Percentiles rank a stretch among this genome's conserved stretches.
phyloP scores from a whole-genome alignment of 108 stramenopile genomes.

The Chaetoceros tenuissimus region DNA sequence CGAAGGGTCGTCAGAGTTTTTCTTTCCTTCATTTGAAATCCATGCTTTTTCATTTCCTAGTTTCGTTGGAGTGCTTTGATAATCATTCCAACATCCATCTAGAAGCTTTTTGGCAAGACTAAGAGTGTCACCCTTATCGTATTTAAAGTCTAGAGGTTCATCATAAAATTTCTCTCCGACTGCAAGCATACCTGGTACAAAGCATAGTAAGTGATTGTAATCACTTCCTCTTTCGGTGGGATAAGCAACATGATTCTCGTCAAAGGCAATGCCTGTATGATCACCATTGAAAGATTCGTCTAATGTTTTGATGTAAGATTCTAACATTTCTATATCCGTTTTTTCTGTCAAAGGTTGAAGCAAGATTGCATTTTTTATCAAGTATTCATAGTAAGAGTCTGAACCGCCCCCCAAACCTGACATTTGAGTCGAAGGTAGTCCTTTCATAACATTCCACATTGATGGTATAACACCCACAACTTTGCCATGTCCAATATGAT shows the following conservation, averaged over 20 bases:
- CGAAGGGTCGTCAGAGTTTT: background rate
- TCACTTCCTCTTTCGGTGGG: conserved; percentile 14
- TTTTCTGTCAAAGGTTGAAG: background rate
- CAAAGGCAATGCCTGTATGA: background rate
- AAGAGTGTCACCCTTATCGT: background rate
- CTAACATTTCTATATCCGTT: conserved; percentile 9
- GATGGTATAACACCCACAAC: conserved; percentile 5
- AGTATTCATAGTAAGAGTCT: conserved; percentile 70
- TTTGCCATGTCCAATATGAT: conserved; percentile 1
- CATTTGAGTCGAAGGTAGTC: background rate
- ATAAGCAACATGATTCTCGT: conserved; percentile 5
- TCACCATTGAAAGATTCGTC: conserved; percentile 3
- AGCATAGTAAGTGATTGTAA: conserved; percentile 68
- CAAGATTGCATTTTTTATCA: conserved; percentile 38
- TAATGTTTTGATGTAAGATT: conserved; percentile 13
- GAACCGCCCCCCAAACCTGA: conserved; percentile 52
- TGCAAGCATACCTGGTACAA: conserved; percentile 55
- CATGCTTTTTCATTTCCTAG: conserved; percentile 10
- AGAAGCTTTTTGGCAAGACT: conserved; percentile 14
- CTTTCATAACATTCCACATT: conserved; percentile 25
- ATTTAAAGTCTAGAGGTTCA: background rate
- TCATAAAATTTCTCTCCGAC: conserved; percentile 21
- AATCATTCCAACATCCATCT: conserved; percentile 12
- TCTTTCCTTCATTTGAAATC: background rate
- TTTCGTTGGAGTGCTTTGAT: conserved; percentile 3